Base-by-base conservation (phyloP, 139 green algal genomes). In the Pseudopediastrum boryanum region DNA sequence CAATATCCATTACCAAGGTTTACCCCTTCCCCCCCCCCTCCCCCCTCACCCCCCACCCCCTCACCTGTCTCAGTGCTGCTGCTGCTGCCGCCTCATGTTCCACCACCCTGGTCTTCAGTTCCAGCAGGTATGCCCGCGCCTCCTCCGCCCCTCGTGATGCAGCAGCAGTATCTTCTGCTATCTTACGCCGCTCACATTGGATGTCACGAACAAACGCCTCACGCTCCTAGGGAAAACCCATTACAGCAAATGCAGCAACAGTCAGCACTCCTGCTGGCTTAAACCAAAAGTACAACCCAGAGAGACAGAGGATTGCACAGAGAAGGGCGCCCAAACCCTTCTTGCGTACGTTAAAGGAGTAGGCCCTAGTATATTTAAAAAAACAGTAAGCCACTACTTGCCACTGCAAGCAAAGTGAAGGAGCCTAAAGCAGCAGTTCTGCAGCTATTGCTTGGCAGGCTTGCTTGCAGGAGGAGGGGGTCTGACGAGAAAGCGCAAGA, bases 121-220 rank as follows among this genome's bases (percentile, higher is more conserved):
- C 74, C 23, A 81, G 74, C 62, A 81, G 62, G 74, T 81, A 51
- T 9, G 74, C 61, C 9, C 74, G 44, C 7, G 74, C 62, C 62
- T 64, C 74, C 62, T 81, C 74, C n/a, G 74, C 29, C 29, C 33
- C 62, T 4, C 61, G 31, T 0, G 29, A 31, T 25, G 61, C 43
- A 6, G 43, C 43, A 10, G 74, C 74, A 21, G 23, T 16, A 38
- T 81, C 74, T 2, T 74, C 62, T 6, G 62, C 74, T 27, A 81
- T 46, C 33, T 63, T 62, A 23, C 74, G 74, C 19, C 74, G 61
- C 74, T 81, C 74, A 25, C 41, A 21, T 5, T 46, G 48, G 25
- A 81, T 38, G 46, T 81, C 74, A 36, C 62, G 33, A 12, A 72
- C 33, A 10, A 81, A 54, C 33, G 62, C 61, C 38, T 81, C 74